These are phyloP conservation scores for Pyricularia pennisetigena DNA, from an alignment of 2,329 filamentous ascomycete species.

Conservation along the genomic window DNA sequence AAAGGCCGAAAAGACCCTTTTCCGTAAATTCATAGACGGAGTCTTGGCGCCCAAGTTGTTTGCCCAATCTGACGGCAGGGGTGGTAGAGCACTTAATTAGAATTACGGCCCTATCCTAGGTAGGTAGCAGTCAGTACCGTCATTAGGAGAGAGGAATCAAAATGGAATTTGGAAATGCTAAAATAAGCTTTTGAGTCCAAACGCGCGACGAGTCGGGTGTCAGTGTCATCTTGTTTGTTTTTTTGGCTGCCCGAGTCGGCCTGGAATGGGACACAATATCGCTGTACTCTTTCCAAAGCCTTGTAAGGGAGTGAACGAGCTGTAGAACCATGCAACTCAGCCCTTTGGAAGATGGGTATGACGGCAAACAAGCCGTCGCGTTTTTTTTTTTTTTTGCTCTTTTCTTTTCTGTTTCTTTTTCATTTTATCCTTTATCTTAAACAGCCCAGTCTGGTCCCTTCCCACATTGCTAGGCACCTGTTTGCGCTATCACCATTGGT, in stretches of 20 bases:
- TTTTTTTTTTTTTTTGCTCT: neutral
- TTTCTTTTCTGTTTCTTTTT: neutral
- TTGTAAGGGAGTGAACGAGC: neutral
- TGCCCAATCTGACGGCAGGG: neutral
- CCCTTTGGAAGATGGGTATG: neutral
- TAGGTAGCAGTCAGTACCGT: no score
- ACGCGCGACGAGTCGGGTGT: neutral
- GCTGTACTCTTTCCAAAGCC: no score
- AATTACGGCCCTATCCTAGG: no score
- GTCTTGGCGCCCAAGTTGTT: neutral
- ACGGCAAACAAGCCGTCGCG: no score
- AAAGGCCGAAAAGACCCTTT: neutral
- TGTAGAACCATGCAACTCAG: neutral
- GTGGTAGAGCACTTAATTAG: neutral
- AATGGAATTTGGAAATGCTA: neutral
- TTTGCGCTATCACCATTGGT: neutral
- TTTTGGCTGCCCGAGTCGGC: neutral
- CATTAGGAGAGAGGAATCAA: neutral
- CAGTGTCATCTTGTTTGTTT: neutral
- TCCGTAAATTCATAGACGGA: neutral
- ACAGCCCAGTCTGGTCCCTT: neutral
- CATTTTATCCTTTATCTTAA: neutral
- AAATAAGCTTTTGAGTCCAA: neutral
- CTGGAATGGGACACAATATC: neutral
- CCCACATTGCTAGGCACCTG: neutral